Conservation (phyloP, 2,329 filamentous ascomycete species). For the Colletotrichum paranaense region DNA sequence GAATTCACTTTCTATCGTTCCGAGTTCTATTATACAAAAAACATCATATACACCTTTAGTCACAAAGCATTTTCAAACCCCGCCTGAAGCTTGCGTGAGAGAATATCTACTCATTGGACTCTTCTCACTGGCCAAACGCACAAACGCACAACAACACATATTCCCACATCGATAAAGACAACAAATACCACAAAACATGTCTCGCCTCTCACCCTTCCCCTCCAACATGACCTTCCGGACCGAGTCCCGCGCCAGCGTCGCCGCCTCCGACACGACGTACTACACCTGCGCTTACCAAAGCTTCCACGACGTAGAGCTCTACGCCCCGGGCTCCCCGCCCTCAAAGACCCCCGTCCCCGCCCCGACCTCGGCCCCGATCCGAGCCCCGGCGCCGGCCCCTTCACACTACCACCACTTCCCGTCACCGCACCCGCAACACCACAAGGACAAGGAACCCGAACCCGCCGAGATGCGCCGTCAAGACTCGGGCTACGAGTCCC, state of each 20-base stretch:
- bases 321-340: constrained; percentile 51
- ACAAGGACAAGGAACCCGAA: constrained; percentile 39
- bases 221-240: constrained; percentile 40
- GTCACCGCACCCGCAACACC: constrained; percentile 10
- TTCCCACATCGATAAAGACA: background rate
- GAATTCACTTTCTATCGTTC: constrained; percentile 18
- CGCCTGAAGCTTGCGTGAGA: background rate
- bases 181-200: constrained; percentile 22
- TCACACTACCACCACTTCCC: constrained; percentile 26
- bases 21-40: constrained; percentile 16
- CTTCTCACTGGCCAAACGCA: background rate
- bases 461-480: constrained; percentile 62
- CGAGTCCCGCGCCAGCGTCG: constrained; percentile 53
- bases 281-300: constrained; percentile 50
- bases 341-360: constrained; percentile 34
- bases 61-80: background rate
- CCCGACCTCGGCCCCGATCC: constrained; percentile 16
- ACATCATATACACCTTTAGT: background rate
- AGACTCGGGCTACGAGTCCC: constrained; percentile 70
- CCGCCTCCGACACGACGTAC: constrained; percentile 62
- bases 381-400: constrained; percentile 32
- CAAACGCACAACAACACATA: background rate
- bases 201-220: constrained; percentile 31
- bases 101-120: background rate
- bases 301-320: constrained; percentile 62